Evolutionary conservation across 2,329 filamentous ascomycete genomes (phyloP), one percentile per base, ranked within the genome.

Genomic region (Proliferodiscus dingleyae): DNA sequence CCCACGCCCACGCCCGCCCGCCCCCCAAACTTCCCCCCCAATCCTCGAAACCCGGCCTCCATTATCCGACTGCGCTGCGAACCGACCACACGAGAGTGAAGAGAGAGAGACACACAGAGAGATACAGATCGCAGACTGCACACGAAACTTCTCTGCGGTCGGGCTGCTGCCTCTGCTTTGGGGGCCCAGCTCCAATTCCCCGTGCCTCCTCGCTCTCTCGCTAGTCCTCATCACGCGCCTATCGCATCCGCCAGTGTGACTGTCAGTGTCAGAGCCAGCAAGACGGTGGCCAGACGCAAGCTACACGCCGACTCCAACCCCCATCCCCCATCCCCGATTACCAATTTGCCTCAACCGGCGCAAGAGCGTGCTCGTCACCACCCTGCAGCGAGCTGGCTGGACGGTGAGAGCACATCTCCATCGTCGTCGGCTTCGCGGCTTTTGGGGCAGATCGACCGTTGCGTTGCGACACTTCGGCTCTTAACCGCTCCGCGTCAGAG

Each of bases 401-500:
- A n/a, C 11, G 15, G 9, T 16, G 9, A 9, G n/a, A n/a, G n/a
- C n/a, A 16, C 32, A 11, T 38, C 34, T 39, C 41, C 37, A 33
- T 37, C 33, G 16, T 26, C 23, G 37, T 37, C 32, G 37, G 28
- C 13, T 23, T 23, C 37, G 30, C 32, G 38, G 41, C 11, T 37
- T 22, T 21, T 39, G 18, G 41, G 23, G 15, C 41, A 34, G 43
- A 51, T 46, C 45, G 43, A 24, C 38, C 29, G 45, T 55, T 53
- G 53, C 29, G 45, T 55, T 53, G 53, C 53, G 53, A 55, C 51
- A 54, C 40, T 51, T 55, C 51, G 52, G 52, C 46, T 49, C 41
- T n/a, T 44, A 55, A 55, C 53, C 51, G 52, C 48, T 57, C 53
- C 57, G 57, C 54, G 54, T 58, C 46, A 51, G 52, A 57, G 50